Percentiles rank a stretch among this genome's conserved stretches.
Evolutionary conservation across 192 early-diverging fungal genomes (phyloP).

Genomic region (Gaertneriomyces sp.): DNA sequence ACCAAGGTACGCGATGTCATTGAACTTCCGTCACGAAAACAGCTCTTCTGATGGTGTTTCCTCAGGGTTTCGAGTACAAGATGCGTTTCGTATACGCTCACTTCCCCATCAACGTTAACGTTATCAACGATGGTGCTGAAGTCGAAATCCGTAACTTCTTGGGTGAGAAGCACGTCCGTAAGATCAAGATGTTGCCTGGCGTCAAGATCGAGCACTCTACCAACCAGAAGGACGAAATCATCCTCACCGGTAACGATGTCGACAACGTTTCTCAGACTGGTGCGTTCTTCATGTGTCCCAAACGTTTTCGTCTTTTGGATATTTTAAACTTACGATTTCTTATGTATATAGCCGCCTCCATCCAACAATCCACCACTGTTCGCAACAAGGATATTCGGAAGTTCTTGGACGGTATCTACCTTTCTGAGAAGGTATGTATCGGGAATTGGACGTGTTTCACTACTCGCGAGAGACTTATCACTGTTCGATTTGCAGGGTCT

Average conservation of each 20-base stretch:
- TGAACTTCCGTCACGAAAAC: no score
- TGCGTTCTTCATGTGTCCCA: conserved; percentile 23
- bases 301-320: no score
- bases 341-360: conserved; percentile 67
- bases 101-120: conserved; percentile 98
- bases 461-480: neutral
- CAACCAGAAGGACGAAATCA: conserved; percentile 91
- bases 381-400: conserved; percentile 99
- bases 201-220: conserved; percentile 75
- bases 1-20: conserved; percentile 64
- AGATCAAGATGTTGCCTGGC: conserved; percentile 81
- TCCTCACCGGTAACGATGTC: conserved; percentile 89
- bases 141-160: conserved; percentile 99
- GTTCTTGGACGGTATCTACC: conserved; percentile 98
- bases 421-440: conserved; percentile 71
- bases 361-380: conserved; percentile 90
- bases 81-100: conserved; percentile 98
- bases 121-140: conserved; percentile 65
- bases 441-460: neutral
- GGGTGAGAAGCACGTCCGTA: conserved; percentile 89
- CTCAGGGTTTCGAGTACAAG: conserved; percentile 93
- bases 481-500: conserved; percentile 19
- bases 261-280: conserved; percentile 91
- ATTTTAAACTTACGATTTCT: neutral
- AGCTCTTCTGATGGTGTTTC: neutral